Evolutionary conservation across 2,329 filamentous ascomycete genomes (phyloP), one percentile per base, ranked within the genome.

Genomic region (Stylonectria norvegica): DNA sequence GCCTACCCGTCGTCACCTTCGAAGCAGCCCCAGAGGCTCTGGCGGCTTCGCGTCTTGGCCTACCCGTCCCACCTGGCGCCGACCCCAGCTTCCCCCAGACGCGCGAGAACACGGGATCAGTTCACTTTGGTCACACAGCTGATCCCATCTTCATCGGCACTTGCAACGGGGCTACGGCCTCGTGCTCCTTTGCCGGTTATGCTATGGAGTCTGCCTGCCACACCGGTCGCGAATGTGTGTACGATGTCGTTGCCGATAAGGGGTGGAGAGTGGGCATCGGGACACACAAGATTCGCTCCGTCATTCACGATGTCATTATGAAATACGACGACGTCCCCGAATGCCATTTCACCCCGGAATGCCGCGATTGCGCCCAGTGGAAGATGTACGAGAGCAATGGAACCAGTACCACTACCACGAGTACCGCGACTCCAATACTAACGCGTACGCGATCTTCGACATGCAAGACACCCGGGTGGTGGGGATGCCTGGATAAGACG

Each of bases 371-470:
- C 58, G 87, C 80, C 42, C 82, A 85, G 40, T 97, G 93, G 93
- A 94, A 95, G 58, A 95, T 89, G 72, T 94, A 88, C 59, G 85
- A 90, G 64, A 95, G 89, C 62, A 96, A 96, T 60, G 86, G 86
- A 20, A 93, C 86, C 2, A 85, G 90, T 48, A 76, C 74, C 1
- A 89, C 82, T 0, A 86, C 84, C 1, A 81, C 81, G 0, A 73
- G 79, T 3, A 71, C 72, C 2, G 72, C 70, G 4, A 73, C 75
- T 1, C 77, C 76, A 3, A 80, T 78, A 3, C 76, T 76, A 30
- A 85, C 80, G 3, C 76, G 89, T 25, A 95, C 90, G 0, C 76
- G 89, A 31, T 95, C 90, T 0, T 81, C 83, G 39, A 95, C 89
- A 0, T 95, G 90, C 67, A 78, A 93, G 63, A 95, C 90, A 2